These are phyloP conservation scores for Pisolithus sp. DNA, from an alignment of 768 basidiomycete genomes.

Conservation along the genomic window DNA sequence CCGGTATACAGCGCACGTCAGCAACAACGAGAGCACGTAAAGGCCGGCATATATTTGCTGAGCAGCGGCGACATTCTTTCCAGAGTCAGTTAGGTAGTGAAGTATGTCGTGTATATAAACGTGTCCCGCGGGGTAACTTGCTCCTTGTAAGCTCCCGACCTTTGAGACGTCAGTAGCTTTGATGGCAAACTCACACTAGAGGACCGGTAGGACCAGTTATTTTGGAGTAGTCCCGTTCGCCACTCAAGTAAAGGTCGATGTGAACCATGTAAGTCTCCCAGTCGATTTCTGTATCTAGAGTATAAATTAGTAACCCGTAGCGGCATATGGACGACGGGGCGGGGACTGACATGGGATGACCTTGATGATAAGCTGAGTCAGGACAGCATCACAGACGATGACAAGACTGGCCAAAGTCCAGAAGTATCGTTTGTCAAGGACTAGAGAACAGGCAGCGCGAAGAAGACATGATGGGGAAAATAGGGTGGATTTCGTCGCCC, in stretches of 20 bases:
- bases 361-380: conserved; percentile 75
- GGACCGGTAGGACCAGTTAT: conserved; percentile 91
- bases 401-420: conserved; percentile 59
- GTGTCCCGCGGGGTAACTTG: conserved; percentile 93
- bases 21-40: conserved; percentile 59
- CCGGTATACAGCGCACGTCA: conserved; percentile 66
- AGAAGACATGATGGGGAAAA: background rate
- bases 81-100: conserved; percentile 54
- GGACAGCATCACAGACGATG: conserved; percentile 65
- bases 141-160: background rate
- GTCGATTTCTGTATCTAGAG: conserved; percentile 94
- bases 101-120: conserved; percentile 75
- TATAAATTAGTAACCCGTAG: conserved; percentile 12
- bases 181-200: conserved; percentile 58
- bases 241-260: conserved; percentile 66
- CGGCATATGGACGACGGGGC: conserved; percentile 4
- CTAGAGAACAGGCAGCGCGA: conserved; percentile 12
- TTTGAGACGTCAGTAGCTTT: background rate
- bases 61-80: conserved; percentile 51
- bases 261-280: conserved; percentile 96
- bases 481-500: background rate
- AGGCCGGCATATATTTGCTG: conserved; percentile 76
- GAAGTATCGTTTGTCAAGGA: conserved; percentile 57
- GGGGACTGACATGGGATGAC: conserved; percentile 71
- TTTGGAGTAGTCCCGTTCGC: conserved; percentile 74